These are phyloP conservation scores for Phytopythium oedochilum DNA, from an alignment of 352 stramenopile species.

Conservation along the genomic window DNA sequence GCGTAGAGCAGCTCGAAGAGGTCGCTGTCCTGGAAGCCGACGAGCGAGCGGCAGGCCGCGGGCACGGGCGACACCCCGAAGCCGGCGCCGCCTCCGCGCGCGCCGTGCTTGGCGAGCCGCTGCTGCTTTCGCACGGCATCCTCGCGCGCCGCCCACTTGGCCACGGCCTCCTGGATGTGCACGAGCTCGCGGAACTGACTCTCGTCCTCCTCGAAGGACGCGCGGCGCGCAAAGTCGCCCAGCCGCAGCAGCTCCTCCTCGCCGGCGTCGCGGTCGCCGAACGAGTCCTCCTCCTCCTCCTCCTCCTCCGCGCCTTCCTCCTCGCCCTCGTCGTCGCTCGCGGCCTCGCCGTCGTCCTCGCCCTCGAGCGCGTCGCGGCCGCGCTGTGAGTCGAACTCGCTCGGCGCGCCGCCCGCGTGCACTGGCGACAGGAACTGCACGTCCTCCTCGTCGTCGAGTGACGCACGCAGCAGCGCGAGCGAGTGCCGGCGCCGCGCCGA, in stretches of 20 bases:
- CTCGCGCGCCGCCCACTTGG: conserved; percentile 46
- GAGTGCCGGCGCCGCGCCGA: conserved; percentile 9
- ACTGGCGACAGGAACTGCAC: conserved; percentile 52
- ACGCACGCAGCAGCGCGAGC: not conserved
- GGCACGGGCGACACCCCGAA: conserved; percentile 24
- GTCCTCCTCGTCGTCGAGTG: conserved; percentile 8
- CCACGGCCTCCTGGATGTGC: conserved; percentile 47
- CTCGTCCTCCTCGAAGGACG: conserved; percentile 47
- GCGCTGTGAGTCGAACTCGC: conserved; percentile 12
- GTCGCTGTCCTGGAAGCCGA: conserved; percentile 40
- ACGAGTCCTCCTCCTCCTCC: conserved; percentile 22
- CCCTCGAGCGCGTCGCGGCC: conserved; percentile 5
- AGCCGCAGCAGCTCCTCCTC: conserved; percentile 40
- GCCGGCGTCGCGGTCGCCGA: conserved; percentile 11
- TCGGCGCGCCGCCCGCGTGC: conserved; percentile 10
- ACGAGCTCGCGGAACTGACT: conserved; percentile 46
- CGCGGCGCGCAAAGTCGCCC: conserved; percentile 23
- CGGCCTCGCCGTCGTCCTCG: conserved; percentile 29
- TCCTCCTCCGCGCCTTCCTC: conserved; percentile 32
- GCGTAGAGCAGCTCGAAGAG: conserved; percentile 39
- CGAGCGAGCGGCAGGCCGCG: conserved; percentile 22
- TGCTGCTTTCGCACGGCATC: conserved; percentile 31
- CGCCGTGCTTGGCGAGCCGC: conserved; percentile 19
- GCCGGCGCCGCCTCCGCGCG: conserved; percentile 21
- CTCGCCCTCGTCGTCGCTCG: conserved; percentile 35